Evolutionary conservation across 768 basidiomycete species (phyloP), one percentile per base, ranked within the genome.

Genomic region (Postia placenta): DNA sequence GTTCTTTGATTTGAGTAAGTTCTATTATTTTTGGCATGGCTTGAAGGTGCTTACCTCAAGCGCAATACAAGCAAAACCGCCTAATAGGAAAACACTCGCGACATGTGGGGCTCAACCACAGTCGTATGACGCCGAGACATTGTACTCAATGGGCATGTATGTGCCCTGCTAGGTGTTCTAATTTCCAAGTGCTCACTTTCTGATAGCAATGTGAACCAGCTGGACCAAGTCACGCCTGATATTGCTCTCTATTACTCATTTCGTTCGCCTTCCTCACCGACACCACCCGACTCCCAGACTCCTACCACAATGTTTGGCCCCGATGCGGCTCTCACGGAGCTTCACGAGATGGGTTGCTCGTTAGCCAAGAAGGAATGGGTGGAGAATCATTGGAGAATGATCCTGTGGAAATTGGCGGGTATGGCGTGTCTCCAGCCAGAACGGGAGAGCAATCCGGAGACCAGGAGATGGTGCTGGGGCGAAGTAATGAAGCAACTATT

Each of bases 351-450:
- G 7, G 88, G 86, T 0, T 93, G 91, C 53, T 63, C 59, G 2
- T 73, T 91, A 20, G 87, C 80, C 2, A 87, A 82, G 6, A 71
- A 80, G 54, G 66, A 72, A 20, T 99, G 96, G 96, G 83, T 96
- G 1, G 79, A 87, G 44, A 97, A 97, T 58, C 93, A 96, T 57
- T 99, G 92, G 89, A 65, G 69, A 9, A 67, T 93, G 39, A 80
- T 98, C 25, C 74, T 99, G 2, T 99, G 96, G 96, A 99, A 99
- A 68, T 67, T 96, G 19, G 91, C 92, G 2, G 87, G 89, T 11
- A 81, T 92, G 76, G 85, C 83, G 1, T 71, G 75, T 28, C 72
- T 92, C 1, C 81, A 89, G 50, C 92, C 93, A 3, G 64, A 74
- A 22, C 68, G 72, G 35, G 81, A 81, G 59, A 60, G 51, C 12